Conservation (phyloP, 306 rosid genomes). For the Medicago lupulina region DNA sequence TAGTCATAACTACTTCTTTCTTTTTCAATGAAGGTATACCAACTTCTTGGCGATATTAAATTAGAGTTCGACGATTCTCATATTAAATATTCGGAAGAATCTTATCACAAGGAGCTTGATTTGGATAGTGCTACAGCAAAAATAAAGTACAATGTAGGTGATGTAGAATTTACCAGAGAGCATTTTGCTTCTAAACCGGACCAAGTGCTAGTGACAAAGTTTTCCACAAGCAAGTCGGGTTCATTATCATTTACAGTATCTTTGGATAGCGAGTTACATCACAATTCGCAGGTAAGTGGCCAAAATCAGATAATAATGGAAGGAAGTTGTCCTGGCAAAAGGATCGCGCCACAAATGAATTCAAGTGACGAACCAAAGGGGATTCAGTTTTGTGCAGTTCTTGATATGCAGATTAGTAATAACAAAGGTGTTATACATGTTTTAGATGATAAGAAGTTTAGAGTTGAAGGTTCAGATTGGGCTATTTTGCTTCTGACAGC, state of each 20-base stretch:
- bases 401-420: constrained; percentile 75
- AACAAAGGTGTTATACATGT: constrained; percentile 63
- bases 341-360: constrained; percentile 54
- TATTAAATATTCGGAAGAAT: constrained; percentile 58
- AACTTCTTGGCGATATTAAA: constrained; percentile 82
- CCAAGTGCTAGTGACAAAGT: constrained; percentile 76
- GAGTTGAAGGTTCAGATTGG: constrained; percentile 80
- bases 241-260: constrained; percentile 74
- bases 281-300: constrained; percentile 54
- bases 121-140: constrained; percentile 77
- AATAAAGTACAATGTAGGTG: constrained; percentile 73
- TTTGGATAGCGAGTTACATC: constrained; percentile 77
- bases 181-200: constrained; percentile 83
- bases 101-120: constrained; percentile 80
- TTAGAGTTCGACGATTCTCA: constrained; percentile 81
- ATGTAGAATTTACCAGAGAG: constrained; percentile 76
- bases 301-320: constrained; percentile 67
- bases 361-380: constrained; percentile 65
- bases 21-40: constrained; percentile 71
- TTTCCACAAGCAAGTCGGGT: constrained; percentile 71
- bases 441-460: constrained; percentile 69
- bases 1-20: not conserved
- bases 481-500: constrained; percentile 78
- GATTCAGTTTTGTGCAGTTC: constrained; percentile 78
- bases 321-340: constrained; percentile 76